Percentiles rank a stretch among this genome's conserved stretches.
Conservation (phyloP, 208 protist genomes). For the Leishmania turanica region DNA sequence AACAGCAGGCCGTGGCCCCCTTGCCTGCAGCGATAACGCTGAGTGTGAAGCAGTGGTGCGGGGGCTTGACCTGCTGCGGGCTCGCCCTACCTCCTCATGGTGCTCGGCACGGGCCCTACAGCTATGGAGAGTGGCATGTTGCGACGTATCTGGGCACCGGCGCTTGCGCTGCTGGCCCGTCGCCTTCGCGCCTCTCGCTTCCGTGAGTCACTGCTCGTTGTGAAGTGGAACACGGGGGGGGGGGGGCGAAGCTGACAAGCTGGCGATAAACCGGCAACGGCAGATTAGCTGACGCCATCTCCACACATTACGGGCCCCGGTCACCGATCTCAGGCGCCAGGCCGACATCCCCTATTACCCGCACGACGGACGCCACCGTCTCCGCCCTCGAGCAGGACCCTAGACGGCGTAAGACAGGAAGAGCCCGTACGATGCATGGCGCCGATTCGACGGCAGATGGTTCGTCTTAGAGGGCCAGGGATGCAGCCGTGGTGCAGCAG, state of each 20-base stretch:
- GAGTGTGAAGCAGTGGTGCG: background rate
- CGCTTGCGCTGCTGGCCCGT: background rate
- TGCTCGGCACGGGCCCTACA: background rate
- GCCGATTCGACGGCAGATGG: background rate
- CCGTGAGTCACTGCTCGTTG: background rate
- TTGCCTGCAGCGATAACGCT: background rate
- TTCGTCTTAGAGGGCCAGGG: background rate
- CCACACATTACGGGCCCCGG: background rate
- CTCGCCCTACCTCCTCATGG: background rate
- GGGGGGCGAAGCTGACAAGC: background rate
- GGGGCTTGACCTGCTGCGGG: background rate
- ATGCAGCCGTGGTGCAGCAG: background rate
- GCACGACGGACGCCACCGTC: background rate
- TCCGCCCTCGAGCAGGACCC: background rate
- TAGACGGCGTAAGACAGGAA: background rate
- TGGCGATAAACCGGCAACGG: background rate
- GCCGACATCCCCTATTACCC: background rate
- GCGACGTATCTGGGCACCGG: background rate
- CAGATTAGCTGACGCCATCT: background rate
- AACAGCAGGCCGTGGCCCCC: background rate
- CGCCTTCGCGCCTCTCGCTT: background rate
- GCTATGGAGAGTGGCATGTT: background rate
- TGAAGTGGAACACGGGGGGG: background rate
- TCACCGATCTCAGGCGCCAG: background rate
- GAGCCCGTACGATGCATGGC: background rate